phyloP scores from a whole-genome alignment of 2,329 filamentous ascomycete genomes.

The Curvularia spicifera region DNA sequence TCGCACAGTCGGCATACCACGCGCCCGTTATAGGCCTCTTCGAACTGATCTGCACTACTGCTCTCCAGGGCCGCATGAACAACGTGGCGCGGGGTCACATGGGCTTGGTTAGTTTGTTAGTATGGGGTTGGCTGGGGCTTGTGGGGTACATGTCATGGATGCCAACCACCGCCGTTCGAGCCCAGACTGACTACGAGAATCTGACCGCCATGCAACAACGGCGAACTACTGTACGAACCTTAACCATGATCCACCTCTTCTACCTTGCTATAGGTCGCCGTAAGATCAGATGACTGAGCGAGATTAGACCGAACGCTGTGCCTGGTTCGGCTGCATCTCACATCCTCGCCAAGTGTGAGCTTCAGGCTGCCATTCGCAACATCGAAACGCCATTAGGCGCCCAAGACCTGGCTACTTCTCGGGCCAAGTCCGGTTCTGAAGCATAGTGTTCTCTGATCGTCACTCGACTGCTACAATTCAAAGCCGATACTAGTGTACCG shows the following conservation, averaged over 20 bases:
- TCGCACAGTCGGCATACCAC: background rate
- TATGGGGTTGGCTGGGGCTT: background rate
- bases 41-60: background rate
- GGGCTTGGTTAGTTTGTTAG: background rate
- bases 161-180: background rate
- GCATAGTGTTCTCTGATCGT: background rate
- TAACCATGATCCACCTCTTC: background rate
- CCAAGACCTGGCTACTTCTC: background rate
- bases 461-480: background rate
- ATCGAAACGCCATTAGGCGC: background rate
- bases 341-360: conserved; percentile 5
- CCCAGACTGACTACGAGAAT: background rate
- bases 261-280: conserved; percentile 9
- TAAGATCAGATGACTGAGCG: conserved; percentile 8
- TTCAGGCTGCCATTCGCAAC: conserved; percentile 7
- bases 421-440: background rate
- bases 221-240: conserved; percentile 1
- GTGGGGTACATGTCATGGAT: background rate
- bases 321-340: background rate
- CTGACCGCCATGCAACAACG: background rate
- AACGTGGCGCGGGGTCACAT: background rate
- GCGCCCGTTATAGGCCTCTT: background rate
- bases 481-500: conserved; percentile 11
- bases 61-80: background rate
- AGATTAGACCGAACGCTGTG: conserved; percentile 1